Evolutionary conservation across 139 green algal genomes (phyloP).

Genomic region (Asterochloris erici): DNA sequence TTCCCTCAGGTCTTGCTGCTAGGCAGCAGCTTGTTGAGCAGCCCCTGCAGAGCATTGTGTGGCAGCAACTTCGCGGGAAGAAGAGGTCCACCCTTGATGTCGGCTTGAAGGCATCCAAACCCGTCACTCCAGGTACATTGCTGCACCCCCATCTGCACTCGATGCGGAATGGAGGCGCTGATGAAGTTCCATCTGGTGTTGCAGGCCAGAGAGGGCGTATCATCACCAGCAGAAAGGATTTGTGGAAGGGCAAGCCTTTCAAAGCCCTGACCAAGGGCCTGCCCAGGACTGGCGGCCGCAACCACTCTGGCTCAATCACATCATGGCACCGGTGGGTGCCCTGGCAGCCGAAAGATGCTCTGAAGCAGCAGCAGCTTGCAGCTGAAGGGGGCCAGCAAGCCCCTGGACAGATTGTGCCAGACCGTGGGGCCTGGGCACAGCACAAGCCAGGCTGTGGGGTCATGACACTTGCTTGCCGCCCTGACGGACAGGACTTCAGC

Average conservation of each 20-base stretch:
- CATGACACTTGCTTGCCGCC: background rate
- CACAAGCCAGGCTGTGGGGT: no score
- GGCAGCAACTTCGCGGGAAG: no score
- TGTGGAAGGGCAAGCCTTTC: conserved; percentile 58
- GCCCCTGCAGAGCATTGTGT: no score
- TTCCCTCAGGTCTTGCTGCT: no score
- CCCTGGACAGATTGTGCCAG: no score
- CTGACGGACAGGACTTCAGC: background rate
- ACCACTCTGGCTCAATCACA: conserved; percentile 67
- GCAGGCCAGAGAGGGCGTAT: conserved; percentile 62
- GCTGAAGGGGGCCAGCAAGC: no score
- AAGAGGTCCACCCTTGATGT: background rate
- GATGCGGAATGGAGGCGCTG: background rate
- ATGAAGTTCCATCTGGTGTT: background rate
- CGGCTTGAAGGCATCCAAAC: conserved; percentile 86
- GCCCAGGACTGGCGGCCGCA: conserved; percentile 66
- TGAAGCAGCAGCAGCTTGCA: background rate
- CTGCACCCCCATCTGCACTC: background rate
- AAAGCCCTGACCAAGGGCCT: conserved; percentile 57
- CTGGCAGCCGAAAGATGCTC: no score
- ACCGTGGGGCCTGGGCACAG: no score
- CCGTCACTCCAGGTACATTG: conserved; percentile 63
- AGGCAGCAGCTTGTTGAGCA: no score
- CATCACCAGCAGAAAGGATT: conserved; percentile 48
- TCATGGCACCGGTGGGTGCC: conserved; percentile 36